Base-by-base conservation (phyloP, 2,329 filamentous ascomycete species). In the Alternaria arbusti region DNA sequence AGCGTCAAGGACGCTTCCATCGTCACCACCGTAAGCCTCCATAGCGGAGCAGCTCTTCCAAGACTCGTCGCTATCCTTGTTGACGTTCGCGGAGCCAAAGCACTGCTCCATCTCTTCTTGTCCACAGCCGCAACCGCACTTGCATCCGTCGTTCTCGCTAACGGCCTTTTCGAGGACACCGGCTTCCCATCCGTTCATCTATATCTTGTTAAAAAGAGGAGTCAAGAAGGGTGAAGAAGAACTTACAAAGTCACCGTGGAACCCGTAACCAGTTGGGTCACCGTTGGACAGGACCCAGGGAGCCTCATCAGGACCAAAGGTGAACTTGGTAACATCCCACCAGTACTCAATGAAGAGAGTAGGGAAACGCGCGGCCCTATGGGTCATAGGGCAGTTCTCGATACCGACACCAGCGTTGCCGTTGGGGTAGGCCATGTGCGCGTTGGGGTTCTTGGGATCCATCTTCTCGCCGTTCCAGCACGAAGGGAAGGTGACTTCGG, bases 401-500 rank as follows among this genome's bases (percentile, higher is more conserved):
- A 77, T 61, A 25, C 75, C 77, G 10, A 69, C 59, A 30, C 77
- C 75, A 17, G 56, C 46, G 30, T 44, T 57, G 20, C 58, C 67
- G 30, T 64, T 74, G 12, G 78, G 78, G 57, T 83, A 85, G 10
- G 84, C 74, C 76, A 79, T 79, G 65, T 80, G 78, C 15, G 75
- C 77, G 15, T 51, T 63, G 22, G 78, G 75, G 36, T 74, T 74
- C 47, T 71, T 70, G 20, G 74, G 74, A 44, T 80, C 70, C 45
- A 79, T 64, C 22, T 70, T 64, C 49, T 78, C 40, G 30, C 78
- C 78, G 59, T 79, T 80, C 78, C 78, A 80, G 71, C 78, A 80
- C 15, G 71, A 69, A 7, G 78, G 78, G 65, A 80, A 80, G 12
- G 74, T 79, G 23, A 79, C 69, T 51, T 80, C 73, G 22, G 74